These are phyloP conservation scores for Penicillium fimorum DNA, from an alignment of 495 filamentous ascomycete species.

Conservation along the genomic window DNA sequence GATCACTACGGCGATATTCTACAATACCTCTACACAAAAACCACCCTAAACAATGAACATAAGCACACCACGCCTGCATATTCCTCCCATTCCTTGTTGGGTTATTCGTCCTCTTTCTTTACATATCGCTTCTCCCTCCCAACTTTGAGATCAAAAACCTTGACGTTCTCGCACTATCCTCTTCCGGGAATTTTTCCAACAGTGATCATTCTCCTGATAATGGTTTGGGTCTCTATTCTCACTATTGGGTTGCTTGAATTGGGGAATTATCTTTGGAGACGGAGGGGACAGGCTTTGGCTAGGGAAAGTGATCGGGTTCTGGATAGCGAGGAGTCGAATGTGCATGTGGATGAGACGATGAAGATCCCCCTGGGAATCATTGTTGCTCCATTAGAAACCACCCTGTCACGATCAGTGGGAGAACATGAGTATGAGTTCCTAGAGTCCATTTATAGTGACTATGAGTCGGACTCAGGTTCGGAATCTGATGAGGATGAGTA, in stretches of 20 bases:
- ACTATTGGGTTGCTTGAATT: slow-evolving; percentile 28
- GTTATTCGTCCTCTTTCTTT: slow-evolving; percentile 14
- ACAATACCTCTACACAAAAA: slow-evolving; percentile 1
- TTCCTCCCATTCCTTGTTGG: slow-evolving; percentile 7
- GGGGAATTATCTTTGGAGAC: slow-evolving; percentile 23
- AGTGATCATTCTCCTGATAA: slow-evolving; percentile 20
- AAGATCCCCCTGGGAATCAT: slow-evolving; percentile 11
- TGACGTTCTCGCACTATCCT: slow-evolving; percentile 8
- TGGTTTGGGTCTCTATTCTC: slow-evolving; percentile 32
- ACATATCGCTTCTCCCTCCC: slow-evolving; percentile 19
- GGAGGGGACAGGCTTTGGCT: not conserved
- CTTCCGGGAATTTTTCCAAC: slow-evolving; percentile 22
- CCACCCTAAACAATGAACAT: not conserved
- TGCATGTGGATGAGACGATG: slow-evolving; percentile 7
- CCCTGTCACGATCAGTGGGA: not conserved
- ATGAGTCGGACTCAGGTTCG: slow-evolving; percentile 9
- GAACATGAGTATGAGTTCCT: not conserved
- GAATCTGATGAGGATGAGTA: slow-evolving; percentile 20
- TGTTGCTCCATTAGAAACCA: not conserved
- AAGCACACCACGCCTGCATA: not conserved
- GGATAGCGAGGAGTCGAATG: not conserved
- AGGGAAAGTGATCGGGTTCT: slow-evolving; percentile 3
- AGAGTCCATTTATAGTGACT: not conserved
- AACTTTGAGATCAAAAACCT: slow-evolving; percentile 12
- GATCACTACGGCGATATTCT: slow-evolving; percentile 19